Conservation (phyloP, 306 rosid species). For the Lablab purpureus region DNA sequence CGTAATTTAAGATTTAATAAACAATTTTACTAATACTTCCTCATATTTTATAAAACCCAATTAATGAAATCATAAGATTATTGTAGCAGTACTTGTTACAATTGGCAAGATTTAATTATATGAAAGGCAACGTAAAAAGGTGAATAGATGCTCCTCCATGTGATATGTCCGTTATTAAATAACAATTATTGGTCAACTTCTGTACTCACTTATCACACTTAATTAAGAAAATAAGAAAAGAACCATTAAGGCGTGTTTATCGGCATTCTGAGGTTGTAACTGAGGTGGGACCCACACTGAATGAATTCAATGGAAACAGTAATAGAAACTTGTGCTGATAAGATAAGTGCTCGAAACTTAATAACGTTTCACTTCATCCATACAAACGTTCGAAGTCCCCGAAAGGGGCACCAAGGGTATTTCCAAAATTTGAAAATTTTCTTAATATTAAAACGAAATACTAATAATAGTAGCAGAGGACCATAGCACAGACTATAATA, state of each 20-base stretch:
- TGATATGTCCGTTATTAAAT: not conserved
- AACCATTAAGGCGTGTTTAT: not conserved
- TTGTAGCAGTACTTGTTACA: not conserved
- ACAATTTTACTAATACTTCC: too few relatives aligned
- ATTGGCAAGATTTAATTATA: not conserved
- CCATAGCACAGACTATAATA: not conserved
- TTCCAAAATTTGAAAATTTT: not conserved
- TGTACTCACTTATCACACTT: conserved; percentile 16
- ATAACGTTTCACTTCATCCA: not conserved
- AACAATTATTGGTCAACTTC: not conserved
- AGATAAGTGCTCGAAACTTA: conserved; percentile 1
- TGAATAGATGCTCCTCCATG: not conserved
- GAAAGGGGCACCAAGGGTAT: conserved; percentile 39
- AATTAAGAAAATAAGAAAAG: not conserved
- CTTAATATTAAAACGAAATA: not conserved
- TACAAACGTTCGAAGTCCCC: not conserved
- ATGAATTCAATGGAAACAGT: not conserved
- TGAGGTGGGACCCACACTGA: not conserved
- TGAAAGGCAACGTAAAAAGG: not conserved
- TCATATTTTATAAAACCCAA: too few relatives aligned
- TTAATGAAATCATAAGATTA: too few relatives aligned
- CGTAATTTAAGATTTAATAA: too few relatives aligned
- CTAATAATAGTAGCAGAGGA: not conserved
- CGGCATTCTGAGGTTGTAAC: not conserved
- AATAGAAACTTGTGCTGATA: not conserved